Conservation (phyloP, 2,329 filamentous ascomycete species). For the Ophiostoma sp. region DNA sequence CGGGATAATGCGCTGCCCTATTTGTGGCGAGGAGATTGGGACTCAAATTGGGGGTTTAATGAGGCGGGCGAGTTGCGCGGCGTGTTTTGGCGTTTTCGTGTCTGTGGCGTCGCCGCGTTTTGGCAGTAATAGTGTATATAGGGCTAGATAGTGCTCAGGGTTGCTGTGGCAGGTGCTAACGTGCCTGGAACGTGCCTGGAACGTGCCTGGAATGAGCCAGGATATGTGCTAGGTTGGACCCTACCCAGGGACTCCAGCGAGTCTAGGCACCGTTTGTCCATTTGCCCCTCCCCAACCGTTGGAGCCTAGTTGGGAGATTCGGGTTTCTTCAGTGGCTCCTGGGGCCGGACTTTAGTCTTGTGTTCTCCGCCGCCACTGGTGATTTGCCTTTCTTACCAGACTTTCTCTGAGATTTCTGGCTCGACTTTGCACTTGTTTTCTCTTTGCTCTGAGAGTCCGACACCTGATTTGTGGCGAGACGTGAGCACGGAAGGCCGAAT, state of each 20-base stretch:
- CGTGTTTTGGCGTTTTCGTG: slow-evolving; percentile 18
- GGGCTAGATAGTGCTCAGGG: not conserved
- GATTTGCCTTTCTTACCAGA: not conserved
- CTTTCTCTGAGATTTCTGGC: not conserved
- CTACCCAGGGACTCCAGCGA: not conserved
- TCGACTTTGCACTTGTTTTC: not conserved
- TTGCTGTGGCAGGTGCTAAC: not conserved
- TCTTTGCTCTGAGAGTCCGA: not conserved
- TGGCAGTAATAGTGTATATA: not conserved
- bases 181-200: not conserved
- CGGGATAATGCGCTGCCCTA: not conserved
- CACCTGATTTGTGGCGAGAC: slow-evolving; percentile 16
- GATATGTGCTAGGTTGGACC: not conserved
- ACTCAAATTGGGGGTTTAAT: slow-evolving; percentile 11
- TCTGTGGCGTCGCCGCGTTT: slow-evolving; percentile 1
- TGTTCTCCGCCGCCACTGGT: not conserved
- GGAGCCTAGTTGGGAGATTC: not conserved
- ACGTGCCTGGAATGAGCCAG: not conserved
- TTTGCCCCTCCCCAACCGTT: not conserved
- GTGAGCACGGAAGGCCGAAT: not conserved
- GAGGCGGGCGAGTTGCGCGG: not conserved
- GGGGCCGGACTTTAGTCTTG: not conserved
- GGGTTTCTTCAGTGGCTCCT: not conserved
- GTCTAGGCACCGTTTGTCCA: not conserved
- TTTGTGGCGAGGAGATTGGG: not conserved